Conservation (phyloP, 2,329 filamentous ascomycete species). For the Aspergillus texensis region DNA sequence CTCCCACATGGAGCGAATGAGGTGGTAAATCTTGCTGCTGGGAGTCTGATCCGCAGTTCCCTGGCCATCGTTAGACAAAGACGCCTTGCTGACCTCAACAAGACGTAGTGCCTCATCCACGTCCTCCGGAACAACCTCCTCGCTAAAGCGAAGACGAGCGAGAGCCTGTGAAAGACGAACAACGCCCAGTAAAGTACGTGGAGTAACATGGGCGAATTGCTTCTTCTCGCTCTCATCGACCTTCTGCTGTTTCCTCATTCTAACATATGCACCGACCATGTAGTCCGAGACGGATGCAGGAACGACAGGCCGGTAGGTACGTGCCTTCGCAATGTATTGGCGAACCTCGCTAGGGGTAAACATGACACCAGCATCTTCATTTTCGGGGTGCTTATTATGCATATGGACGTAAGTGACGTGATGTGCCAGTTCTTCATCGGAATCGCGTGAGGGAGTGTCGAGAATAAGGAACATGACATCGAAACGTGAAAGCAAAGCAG, state of each 20-base stretch:
- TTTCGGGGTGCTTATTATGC: conserved; percentile 88
- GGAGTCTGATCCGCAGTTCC: conserved; percentile 72
- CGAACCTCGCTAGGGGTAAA: conserved; percentile 93
- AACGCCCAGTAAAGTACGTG: conserved; percentile 89
- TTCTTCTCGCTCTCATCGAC: conserved; percentile 88
- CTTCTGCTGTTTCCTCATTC: conserved; percentile 88
- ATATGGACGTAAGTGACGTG: conserved; percentile 98
- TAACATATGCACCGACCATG: conserved; percentile 95
- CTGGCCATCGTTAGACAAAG: conserved; percentile 71
- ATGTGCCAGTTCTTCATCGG: conserved; percentile 88
- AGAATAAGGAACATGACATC: conserved; percentile 96
- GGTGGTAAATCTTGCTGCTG: conserved; percentile 89
- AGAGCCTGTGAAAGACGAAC: conserved; percentile 92
- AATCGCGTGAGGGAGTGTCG: conserved; percentile 86
- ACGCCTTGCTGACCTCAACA: conserved; percentile 91
- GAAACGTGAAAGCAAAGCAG: conserved; percentile 93
- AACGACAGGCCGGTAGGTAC: conserved; percentile 84
- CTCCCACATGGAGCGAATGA: conserved; percentile 86
- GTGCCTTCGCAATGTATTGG: conserved; percentile 91
- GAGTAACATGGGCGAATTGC: conserved; percentile 91
- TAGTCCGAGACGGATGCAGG: conserved; percentile 88
- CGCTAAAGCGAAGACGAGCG: conserved; percentile 85
- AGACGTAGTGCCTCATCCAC: conserved; percentile 93
- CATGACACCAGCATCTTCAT: conserved; percentile 67
- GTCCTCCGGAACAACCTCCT: conserved; percentile 83